Evolutionary conservation across 2,329 filamentous ascomycete genomes (phyloP), one percentile per base, ranked within the genome.

Genomic region (Colletotrichum paranaense): DNA sequence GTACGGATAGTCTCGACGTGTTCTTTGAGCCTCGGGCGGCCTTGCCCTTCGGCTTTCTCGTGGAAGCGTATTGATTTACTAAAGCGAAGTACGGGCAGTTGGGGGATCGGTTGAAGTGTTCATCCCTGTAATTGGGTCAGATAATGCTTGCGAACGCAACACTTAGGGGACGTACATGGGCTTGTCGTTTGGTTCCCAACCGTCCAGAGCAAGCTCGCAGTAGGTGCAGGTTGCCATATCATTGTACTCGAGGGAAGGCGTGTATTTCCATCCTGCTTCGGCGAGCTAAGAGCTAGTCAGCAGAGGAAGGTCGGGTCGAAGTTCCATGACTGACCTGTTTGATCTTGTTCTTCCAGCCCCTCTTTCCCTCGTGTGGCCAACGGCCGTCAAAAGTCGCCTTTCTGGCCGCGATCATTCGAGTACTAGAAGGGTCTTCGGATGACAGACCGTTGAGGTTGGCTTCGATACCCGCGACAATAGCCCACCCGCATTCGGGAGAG

Each of bases 141-240:
- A 52, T 49, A 62, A 26, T 65, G 4, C 28, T 32, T 11, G 22
- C 6, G 16, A 55, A 35, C 19, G 42, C 26, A 46, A 14, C 8
- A 26, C 22, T 24, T 3, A 28, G 46, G 75, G 78, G 72, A 83
- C 93, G 83, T 82, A 95, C 92, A 93, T 90, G 74, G 97, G 97
- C 80, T 97, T 94, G 81, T 99, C 97, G 72, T 92, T 92, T 1
- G 93, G 92, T 80, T 98, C 97, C 97, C 97, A 99, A 7, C 95
- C 95, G 81, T 98, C 96, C 12, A 99, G 88, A 12, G 93, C 95
- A 19, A 98, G 85, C 70, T 93, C 91, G 84, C 97, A 99, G 83
- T 98, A 98, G 32, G 94, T 89, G 81, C 97, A 99, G 12, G 93
- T 97, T 11, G 94, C 94, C 84, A 96, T 94, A 81, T 99, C 97